Conservation (phyloP, 225 moss, liverwort and hornwort species). For the Pseudoscleropodium purum region DNA sequence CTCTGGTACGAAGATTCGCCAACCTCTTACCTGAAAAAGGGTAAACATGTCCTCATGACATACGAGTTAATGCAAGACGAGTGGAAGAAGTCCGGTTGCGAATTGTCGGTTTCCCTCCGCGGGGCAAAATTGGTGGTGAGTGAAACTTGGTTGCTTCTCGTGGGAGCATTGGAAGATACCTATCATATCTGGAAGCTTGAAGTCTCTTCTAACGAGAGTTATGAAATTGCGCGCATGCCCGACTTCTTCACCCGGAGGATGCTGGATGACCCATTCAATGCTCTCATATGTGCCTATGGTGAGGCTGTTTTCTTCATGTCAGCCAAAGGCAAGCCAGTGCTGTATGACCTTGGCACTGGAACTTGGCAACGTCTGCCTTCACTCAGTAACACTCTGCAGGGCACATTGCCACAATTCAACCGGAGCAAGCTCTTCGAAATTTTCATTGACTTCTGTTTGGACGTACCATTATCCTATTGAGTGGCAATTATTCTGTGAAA, state of each 20-base stretch:
- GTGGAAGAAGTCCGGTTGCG: slow-evolving; percentile 18
- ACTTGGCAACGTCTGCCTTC: slow-evolving; percentile 12
- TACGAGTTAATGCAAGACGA: not conserved
- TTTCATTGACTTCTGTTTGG: slow-evolving; percentile 5
- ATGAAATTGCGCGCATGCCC: slow-evolving; percentile 20
- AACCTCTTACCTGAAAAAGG: not conserved
- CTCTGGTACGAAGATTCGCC: slow-evolving; percentile 20
- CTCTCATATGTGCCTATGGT: slow-evolving; percentile 14
- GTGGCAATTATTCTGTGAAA: not conserved
- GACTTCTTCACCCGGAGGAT: slow-evolving; percentile 18
- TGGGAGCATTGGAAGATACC: slow-evolving; percentile 23
- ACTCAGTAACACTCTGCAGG: slow-evolving; percentile 2
- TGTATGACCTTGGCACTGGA: not conserved
- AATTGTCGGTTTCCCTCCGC: not conserved
- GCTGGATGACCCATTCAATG: slow-evolving; percentile 23
- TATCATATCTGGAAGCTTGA: slow-evolving; percentile 20
- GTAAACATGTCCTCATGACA: slow-evolving; percentile 2
- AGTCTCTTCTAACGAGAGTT: not conserved
- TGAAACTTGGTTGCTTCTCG: slow-evolving; percentile 10
- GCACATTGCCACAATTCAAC: slow-evolving; percentile 7
- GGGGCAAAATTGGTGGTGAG: slow-evolving; percentile 10
- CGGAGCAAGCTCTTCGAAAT: not conserved
- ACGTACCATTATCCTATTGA: slow-evolving; percentile 4
- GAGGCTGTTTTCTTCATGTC: slow-evolving; percentile 17
- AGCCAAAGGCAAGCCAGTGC: slow-evolving; percentile 20